Evolutionary conservation across 208 protist species (phyloP), one percentile per base, ranked within the genome.

Genomic region (Leishmania arabica): DNA sequence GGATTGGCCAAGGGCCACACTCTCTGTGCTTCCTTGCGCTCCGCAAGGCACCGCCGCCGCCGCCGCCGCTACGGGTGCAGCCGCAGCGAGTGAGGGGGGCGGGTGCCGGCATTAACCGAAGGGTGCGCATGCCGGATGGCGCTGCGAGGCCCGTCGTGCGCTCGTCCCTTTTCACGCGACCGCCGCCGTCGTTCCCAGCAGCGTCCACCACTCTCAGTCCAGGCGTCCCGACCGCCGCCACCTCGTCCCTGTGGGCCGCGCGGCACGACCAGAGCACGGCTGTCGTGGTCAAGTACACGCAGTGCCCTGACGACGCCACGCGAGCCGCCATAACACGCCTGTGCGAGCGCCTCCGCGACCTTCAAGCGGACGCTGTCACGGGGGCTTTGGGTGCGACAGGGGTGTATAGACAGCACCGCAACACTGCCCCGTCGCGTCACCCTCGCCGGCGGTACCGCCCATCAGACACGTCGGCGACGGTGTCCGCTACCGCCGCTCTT

Each of bases 331-430:
- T 91, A 21, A 88, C 91, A 7, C 75, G 85, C n/a, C 78, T 92
- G 69, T 95, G 90, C 65, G 88, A 93, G 65, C 86, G 86, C 40
- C 86, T 95, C 27, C 87, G 89, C 49, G 85, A 91, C 40, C 54
- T 92, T 58, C 89, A 92, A 47, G 83, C 82, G 27, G 77, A 74
- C 19, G 66, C 53, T 0, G 51, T 74, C 11, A 75, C 64, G 24
- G 54, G 19, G 31, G 82, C 53, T 74, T 56, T 47, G 60, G 49
- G 51, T 70, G 45, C 65, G 17, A 31, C 64, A 68, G 53, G 13
- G 31, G 37, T 76, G n/a, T 24, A 45, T 45, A 27, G 51, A 9
- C 34, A 49, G 31, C 51, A 34, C n/a, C 51, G 69, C 40, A 73
- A 53, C 69, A n/a, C 2, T 17, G 45, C 45, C 27, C 11, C 45